These are phyloP conservation scores for Kregervanrija fluxuum DNA, from an alignment of 805 yeast species.

Conservation along the genomic window DNA sequence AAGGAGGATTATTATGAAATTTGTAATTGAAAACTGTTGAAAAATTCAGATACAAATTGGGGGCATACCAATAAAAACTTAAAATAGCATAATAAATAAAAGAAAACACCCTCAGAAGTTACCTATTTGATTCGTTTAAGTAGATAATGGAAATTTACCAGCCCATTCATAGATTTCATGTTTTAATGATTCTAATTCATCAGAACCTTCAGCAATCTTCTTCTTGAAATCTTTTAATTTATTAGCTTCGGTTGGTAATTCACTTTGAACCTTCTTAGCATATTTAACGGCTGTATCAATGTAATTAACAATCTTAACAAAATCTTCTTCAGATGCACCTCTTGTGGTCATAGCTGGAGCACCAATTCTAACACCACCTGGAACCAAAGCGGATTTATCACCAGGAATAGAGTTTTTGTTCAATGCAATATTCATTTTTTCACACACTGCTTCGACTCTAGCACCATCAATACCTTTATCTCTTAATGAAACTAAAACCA, in stretches of 20 bases:
- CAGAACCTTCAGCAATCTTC: constrained; percentile 63
- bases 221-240: constrained; percentile 94
- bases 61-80: no score
- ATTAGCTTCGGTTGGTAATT: constrained; percentile 87
- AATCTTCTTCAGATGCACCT: constrained; percentile 87
- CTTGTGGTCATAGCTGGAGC: constrained; percentile 99
- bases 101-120: no score
- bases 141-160: constrained; percentile 70
- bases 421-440: constrained; percentile 87
- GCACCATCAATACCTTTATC: constrained; percentile 94
- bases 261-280: constrained; percentile 68
- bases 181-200: constrained; percentile 60
- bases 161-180: constrained; percentile 88
- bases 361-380: constrained; percentile 96
- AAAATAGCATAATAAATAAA: no score
- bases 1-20: no score
- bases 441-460: constrained; percentile 91
- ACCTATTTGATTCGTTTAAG: constrained; percentile 24
- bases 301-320: constrained; percentile 69
- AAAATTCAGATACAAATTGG: no score
- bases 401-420: constrained; percentile 98
- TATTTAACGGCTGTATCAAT: constrained; percentile 72
- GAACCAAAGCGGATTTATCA: constrained; percentile 92
- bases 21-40: no score
- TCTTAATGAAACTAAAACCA: constrained; percentile 85